Evolutionary conservation across 1,284 basidiomycete genomes (phyloP).

Genomic region (Hortiboletus rubellus): DNA sequence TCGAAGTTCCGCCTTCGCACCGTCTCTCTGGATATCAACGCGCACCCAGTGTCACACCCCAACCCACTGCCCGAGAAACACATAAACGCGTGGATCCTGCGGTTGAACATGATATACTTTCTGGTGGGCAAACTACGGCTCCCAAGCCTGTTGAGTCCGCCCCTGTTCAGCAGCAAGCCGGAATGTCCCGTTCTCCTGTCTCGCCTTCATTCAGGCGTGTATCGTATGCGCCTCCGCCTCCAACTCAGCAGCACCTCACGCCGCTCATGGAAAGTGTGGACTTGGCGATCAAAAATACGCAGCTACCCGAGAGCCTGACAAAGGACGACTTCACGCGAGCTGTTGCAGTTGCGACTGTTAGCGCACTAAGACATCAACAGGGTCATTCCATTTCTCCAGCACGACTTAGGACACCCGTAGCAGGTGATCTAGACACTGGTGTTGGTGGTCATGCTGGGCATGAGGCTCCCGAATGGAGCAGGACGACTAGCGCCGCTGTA

Average conservation of each 20-base stretch:
- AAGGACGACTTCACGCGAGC: constrained; percentile 89
- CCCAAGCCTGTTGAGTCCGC: constrained; percentile 22
- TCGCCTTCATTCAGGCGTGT: constrained; percentile 48
- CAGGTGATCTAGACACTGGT: constrained; percentile 40
- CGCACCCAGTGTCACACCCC: constrained; percentile 27
- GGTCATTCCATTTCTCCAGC: constrained; percentile 50
- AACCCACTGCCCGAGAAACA: constrained; percentile 27
- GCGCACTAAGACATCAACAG: constrained; percentile 77
- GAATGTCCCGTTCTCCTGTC: constrained; percentile 21
- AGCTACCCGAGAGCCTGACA: constrained; percentile 65
- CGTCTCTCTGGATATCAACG: constrained; percentile 71
- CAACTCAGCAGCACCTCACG: constrained; percentile 48
- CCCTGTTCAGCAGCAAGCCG: constrained; percentile 17
- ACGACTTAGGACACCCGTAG: constrained; percentile 37
- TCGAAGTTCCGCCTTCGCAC: constrained; percentile 57
- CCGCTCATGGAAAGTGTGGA: constrained; percentile 80
- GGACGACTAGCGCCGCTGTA: constrained; percentile 83
- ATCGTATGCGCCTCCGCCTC: constrained; percentile 53
- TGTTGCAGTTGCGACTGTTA: constrained; percentile 88
- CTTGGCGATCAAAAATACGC: constrained; percentile 66
- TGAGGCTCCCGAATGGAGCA: constrained; percentile 95
- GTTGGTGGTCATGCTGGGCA: constrained; percentile 78
- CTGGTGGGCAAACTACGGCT: constrained; percentile 44
- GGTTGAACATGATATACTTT: constrained; percentile 35
- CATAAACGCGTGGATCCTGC: constrained; percentile 49